Evolutionary conservation across 306 rosid genomes (phyloP), one percentile per base, ranked within the genome.

Genomic region (Cicer chorassanicum): DNA sequence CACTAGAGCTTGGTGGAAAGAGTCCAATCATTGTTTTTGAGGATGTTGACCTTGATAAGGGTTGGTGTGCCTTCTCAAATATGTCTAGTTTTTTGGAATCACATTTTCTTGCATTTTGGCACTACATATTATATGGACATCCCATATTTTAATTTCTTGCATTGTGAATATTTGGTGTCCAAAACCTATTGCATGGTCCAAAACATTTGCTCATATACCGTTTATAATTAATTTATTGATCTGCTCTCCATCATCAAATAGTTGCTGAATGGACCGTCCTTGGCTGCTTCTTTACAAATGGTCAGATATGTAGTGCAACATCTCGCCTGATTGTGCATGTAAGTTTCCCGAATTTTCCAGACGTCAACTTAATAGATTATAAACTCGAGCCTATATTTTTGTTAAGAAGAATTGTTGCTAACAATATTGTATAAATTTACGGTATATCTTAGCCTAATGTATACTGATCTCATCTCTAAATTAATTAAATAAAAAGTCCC

Each of bases 281-380:
- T 72, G 99, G 99, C 72, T 80, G 91, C 89, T 94, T 91, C 87
- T 92, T 97, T 96, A 90, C 97, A 68, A 94, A 94, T 83, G 99
- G 99, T 78, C 99, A 94, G 87, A 94, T 94, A 64, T 94, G 99
- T 89, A 94, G 97, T 81, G 99, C 99, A 78, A 94, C 99, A 66
- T 94, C 99, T 62, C 97, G 99, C 48, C 93, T 94, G 74, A 82
- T 94, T 81, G 73, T 94, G 76, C 99, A 91, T 40, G 99, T 92
- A 87, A 83, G 96, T 87, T 70, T 67, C 36, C 36, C 36, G 5
- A 29, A 3, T 3, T 29, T 29, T 3, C 36, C 5, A 29, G 5
- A 29, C 5, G 5, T 3, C 36, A 3, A 29, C 36, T 29, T 29
- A 29, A 29, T 29, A 29, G 36, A 29, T 29, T 29, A 29, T 29